phyloP scores from a whole-genome alignment of 2,329 filamentous ascomycete genomes.

The Cladosporium sphaerospermum region DNA sequence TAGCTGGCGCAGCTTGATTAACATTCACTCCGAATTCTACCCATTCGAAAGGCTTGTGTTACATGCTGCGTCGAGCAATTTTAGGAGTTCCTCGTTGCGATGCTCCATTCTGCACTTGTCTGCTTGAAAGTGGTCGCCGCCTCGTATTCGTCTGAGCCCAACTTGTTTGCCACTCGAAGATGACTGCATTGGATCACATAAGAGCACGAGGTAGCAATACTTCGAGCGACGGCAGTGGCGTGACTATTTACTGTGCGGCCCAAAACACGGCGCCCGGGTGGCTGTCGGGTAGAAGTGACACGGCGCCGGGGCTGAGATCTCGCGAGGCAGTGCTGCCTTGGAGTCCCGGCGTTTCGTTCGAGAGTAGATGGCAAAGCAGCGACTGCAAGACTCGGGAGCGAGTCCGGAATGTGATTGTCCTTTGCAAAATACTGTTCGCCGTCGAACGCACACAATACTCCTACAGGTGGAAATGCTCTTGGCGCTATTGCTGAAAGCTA shows the following conservation, averaged over 20 bases:
- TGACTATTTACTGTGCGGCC: too few relatives aligned
- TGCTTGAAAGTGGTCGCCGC: background rate
- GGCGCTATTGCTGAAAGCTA: background rate
- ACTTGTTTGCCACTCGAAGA: background rate
- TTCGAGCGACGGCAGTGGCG: too few relatives aligned
- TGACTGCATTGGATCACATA: background rate
- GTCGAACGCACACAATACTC: background rate
- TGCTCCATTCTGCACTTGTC: too few relatives aligned
- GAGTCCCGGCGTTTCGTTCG: background rate
- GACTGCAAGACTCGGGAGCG: slow-evolving; percentile 7
- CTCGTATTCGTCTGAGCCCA: background rate
- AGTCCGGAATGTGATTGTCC: background rate
- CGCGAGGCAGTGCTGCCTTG: slow-evolving; percentile 3
- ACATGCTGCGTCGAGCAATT: too few relatives aligned
- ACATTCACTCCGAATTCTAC: too few relatives aligned
- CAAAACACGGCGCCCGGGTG: background rate
- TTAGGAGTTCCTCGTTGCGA: too few relatives aligned
- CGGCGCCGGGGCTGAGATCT: background rate
- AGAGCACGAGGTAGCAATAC: background rate
- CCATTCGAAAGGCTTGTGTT: too few relatives aligned
- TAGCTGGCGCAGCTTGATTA: too few relatives aligned
- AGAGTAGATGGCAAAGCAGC: background rate
- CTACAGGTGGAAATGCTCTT: background rate
- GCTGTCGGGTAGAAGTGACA: slow-evolving; percentile 1
- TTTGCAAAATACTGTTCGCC: background rate